Percentiles rank a stretch among this genome's conserved stretches.
Evolutionary conservation across 2,329 filamentous ascomycete genomes (phyloP).

Genomic region (Neobulgaria alba): DNA sequence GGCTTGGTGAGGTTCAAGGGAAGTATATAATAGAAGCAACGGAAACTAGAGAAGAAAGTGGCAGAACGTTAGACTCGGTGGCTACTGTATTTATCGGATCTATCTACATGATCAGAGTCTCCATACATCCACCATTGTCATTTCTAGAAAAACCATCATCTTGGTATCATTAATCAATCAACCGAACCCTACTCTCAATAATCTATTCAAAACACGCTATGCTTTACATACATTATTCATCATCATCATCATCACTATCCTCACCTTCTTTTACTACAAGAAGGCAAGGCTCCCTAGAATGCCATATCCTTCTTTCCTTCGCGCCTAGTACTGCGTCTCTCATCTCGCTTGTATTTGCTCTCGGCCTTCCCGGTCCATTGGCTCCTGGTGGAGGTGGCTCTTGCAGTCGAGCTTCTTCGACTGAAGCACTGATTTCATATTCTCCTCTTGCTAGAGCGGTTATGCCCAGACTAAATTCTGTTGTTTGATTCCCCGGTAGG

Average conservation of each 20-base stretch:
- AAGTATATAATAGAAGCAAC: too few species aligned
- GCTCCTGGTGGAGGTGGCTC: conserved; percentile 20
- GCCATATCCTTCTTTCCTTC: conserved; percentile 56
- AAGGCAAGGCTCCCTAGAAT: conserved; percentile 48
- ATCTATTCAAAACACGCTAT: conserved; percentile 10
- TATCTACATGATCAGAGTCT: too few species aligned
- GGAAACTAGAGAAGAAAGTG: too few species aligned
- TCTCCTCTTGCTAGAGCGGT: conserved; percentile 71
- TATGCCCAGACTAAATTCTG: conserved; percentile 57
- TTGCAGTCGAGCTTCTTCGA: conserved; percentile 65
- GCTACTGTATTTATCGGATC: too few species aligned
- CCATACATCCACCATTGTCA: too few species aligned
- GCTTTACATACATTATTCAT: conserved; percentile 13
- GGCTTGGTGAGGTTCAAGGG: too few species aligned
- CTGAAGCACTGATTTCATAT: conserved; percentile 71
- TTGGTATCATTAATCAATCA: conserved; percentile 1
- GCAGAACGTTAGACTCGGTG: too few species aligned
- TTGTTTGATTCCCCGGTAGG: conserved; percentile 49
- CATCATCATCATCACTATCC: conserved; percentile 16
- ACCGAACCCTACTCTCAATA: not conserved
- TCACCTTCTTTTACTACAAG: conserved; percentile 43
- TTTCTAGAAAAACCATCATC: too few species aligned
- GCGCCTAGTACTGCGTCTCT: conserved; percentile 50
- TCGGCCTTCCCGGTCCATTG: conserved; percentile 29
- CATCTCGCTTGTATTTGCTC: conserved; percentile 48